Base-by-base conservation (phyloP, 108 stramenopile genomes). In the Aureococcus anophagefferens region DNA sequence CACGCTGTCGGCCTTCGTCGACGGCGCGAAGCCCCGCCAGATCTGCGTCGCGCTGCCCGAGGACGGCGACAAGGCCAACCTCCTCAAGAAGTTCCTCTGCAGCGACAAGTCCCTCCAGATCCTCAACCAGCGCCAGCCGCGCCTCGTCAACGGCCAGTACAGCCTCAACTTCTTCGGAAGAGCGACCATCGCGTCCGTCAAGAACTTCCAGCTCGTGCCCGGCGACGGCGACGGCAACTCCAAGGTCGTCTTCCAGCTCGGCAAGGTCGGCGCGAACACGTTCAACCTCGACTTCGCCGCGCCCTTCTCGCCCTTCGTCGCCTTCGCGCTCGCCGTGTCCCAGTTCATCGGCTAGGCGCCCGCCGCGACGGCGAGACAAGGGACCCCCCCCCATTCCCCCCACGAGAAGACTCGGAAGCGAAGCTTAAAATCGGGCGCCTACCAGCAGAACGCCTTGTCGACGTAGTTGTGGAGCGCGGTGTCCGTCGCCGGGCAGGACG, bases 241-340 rank as follows among this genome's bases (percentile, higher is more conserved):
- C n/a, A n/a, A 81, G 33, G 73, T 80, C 59, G 69, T 82, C 35
- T 77, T 77, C 59, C 81, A 82, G 65, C 80, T 82, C n/a, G 79
- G 81, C 36, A 79, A 79, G 78, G 73, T 74, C 32, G 79, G 76
- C 62, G 64, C 77, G 21, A 76, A 81, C 44, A 33, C 65, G 64
- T 81, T 81, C 77, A 76, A 81, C 72, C 72, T 81, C 68, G 81
- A 81, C 72, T 81, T 73, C 67, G 65, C 76, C 33, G 76, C 81
- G 25, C 81, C 81, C 33, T 62, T 81, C 66, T 77, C 77, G 72
- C 79, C 81, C 32, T 73, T 81, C 64, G 73, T 76, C 37, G 81
- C 81, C 40, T 81, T 81, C 36, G 77, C 72, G 34, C 70, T 81
- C 65, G 66, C 79, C 64, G 64, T 81, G n/a, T 77, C 73, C 18